phyloP scores from a whole-genome alignment of 257 asterid genomes.

The Jasminum sambac region DNA sequence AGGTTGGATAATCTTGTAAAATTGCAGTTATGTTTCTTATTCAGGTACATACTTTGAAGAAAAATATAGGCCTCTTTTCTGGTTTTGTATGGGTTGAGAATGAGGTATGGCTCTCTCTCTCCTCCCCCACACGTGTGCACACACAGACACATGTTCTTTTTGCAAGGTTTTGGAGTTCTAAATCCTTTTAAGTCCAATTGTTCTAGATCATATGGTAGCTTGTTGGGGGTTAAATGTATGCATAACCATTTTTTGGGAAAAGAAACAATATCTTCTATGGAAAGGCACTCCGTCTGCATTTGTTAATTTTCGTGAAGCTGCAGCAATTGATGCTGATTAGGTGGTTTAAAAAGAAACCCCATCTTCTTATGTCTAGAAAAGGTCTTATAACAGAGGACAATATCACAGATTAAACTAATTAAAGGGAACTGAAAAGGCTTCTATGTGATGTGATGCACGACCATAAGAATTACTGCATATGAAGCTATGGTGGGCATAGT shows the following conservation, averaged over 20 bases:
- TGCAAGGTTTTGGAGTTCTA: neutral
- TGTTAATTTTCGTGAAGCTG: neutral
- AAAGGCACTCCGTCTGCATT: slow-evolving; percentile 5
- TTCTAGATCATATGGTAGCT: slow-evolving; percentile 16
- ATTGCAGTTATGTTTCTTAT: slow-evolving; percentile 14
- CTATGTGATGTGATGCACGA: neutral
- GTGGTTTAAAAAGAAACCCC: neutral
- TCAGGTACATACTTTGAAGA: slow-evolving; percentile 74
- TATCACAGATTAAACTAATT: neutral
- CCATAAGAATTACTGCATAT: neutral
- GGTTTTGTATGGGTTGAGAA: slow-evolving; percentile 85
- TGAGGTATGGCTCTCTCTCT: slow-evolving; percentile 50
- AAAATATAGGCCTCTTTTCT: slow-evolving; percentile 85
- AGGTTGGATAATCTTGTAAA: neutral
- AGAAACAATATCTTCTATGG: neutral
- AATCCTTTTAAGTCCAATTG: slow-evolving; percentile 3
- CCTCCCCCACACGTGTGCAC: slow-evolving; percentile 5
- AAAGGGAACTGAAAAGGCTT: neutral
- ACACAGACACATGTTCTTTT: neutral
- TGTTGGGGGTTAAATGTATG: slow-evolving; percentile 2
- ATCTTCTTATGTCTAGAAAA: neutral
- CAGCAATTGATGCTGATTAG: neutral
- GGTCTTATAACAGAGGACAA: neutral
- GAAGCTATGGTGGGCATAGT: too few relatives aligned
- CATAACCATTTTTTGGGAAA: neutral